phyloP scores from a whole-genome alignment of 176 grass and related monocot species.

The Urochloa ruziziensis region DNA sequence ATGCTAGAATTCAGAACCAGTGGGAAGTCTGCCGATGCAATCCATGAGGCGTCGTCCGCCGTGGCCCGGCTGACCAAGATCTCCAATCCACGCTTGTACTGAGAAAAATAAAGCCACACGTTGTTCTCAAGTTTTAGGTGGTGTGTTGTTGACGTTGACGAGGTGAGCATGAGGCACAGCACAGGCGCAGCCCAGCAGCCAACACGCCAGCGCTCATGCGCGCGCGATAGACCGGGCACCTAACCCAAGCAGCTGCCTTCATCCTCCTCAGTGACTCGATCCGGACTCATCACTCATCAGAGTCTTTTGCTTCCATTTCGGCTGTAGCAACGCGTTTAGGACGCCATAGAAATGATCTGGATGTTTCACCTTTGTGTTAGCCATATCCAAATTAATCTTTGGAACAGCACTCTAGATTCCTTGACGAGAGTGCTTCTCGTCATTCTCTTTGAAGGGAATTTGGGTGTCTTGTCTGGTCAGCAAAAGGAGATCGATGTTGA shows the following conservation, averaged over 20 bases:
- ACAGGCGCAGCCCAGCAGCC: neutral
- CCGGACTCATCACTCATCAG: neutral
- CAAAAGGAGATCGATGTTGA: neutral
- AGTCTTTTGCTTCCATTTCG: neutral
- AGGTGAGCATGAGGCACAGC: neutral
- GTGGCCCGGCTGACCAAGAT: neutral
- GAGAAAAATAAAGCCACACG: neutral
- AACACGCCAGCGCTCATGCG: neutral
- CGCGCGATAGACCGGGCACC: conserved; percentile 28
- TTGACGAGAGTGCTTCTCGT: neutral
- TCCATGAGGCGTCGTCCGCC: neutral
- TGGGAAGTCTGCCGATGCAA: neutral
- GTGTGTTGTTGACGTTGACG: neutral
- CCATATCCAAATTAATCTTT: neutral
- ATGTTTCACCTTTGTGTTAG: neutral
- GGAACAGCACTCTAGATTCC: neutral
- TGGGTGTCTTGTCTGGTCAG: neutral
- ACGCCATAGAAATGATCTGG: neutral
- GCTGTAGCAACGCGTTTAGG: neutral
- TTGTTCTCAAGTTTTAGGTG: conserved; percentile 31
- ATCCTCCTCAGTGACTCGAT: neutral
- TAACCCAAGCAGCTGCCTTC: conserved; percentile 3
- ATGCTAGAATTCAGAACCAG: neutral
- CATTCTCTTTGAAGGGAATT: neutral
- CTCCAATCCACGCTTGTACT: neutral